Conservation (phyloP, 2,329 filamentous ascomycete genomes). For the Penicillium rolfsii region DNA sequence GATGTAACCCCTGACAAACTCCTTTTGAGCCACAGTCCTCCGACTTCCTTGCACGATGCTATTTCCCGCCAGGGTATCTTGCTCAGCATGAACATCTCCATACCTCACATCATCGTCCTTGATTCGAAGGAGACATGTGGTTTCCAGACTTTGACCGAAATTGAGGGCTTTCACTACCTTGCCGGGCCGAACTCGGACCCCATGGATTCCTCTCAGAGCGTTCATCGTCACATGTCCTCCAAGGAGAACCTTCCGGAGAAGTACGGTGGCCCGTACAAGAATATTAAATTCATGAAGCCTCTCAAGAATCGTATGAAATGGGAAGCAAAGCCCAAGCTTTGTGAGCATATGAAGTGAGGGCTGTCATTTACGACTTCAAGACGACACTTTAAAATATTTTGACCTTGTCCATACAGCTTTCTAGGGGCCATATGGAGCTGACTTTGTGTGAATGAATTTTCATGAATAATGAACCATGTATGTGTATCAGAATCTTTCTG, state of each 20-base stretch:
- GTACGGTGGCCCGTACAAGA: not conserved
- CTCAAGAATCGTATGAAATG: not conserved
- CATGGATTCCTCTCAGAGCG: not conserved
- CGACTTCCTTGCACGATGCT: not conserved
- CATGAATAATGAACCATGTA: too few relatives aligned
- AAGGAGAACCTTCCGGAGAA: not conserved
- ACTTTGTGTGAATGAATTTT: too few relatives aligned
- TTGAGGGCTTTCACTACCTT: not conserved
- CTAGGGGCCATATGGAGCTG: too few relatives aligned
- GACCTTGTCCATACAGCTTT: too few relatives aligned
- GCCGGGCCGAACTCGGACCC: not conserved
- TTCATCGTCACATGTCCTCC: not conserved
- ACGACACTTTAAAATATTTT: too few relatives aligned
- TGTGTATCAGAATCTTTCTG: too few relatives aligned
- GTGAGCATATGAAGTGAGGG: too few relatives aligned
- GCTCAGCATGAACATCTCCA: not conserved
- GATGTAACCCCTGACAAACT: not conserved
- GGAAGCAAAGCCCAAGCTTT: not conserved
- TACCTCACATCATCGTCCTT: not conserved
- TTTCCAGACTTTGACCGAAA: not conserved
- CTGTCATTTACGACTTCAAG: too few relatives aligned
- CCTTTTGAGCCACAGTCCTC: not conserved
- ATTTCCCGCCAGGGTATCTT: not conserved
- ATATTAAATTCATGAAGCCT: not conserved
- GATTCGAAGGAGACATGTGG: not conserved